phyloP scores from a whole-genome alignment of 148 eudicot species.

The Diospyros lotus region DNA sequence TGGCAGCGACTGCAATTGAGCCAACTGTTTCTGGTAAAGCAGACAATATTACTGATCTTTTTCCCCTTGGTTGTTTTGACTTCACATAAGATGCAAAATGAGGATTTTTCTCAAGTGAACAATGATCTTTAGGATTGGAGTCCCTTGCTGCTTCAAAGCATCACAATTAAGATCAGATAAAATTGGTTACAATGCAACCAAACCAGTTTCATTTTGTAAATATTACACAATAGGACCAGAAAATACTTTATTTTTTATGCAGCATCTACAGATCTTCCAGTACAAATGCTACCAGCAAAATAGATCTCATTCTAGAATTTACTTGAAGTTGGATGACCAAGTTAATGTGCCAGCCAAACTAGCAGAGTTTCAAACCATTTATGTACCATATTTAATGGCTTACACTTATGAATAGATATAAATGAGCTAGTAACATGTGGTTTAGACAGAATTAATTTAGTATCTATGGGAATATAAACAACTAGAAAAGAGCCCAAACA shows the following conservation, averaged over 20 bases:
- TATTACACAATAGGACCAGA: background rate
- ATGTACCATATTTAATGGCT: background rate
- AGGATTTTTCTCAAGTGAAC: constrained; percentile 10
- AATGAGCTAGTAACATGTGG: background rate
- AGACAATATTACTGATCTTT: constrained; percentile 28
- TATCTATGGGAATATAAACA: background rate
- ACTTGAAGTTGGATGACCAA: background rate
- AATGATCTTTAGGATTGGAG: constrained; percentile 22
- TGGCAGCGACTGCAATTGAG: constrained; percentile 77
- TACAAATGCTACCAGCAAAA: background rate
- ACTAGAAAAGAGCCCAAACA: background rate
- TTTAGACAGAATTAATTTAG: background rate
- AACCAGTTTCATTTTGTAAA: background rate
- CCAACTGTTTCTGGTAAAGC: constrained; percentile 68
- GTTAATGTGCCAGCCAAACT: background rate
- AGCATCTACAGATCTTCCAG: background rate
- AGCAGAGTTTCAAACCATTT: background rate
- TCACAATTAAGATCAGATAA: constrained; percentile 17
- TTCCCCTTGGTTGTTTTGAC: constrained; percentile 26
- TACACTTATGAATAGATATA: background rate
- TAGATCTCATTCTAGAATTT: background rate
- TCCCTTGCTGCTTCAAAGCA: constrained; percentile 37
- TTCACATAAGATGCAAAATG: constrained; percentile 12
- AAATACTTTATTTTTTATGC: background rate
- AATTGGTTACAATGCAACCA: constrained; percentile 1